phyloP scores from a whole-genome alignment of 441 rosid genomes.

The Bocquillonia castaneifolia region DNA sequence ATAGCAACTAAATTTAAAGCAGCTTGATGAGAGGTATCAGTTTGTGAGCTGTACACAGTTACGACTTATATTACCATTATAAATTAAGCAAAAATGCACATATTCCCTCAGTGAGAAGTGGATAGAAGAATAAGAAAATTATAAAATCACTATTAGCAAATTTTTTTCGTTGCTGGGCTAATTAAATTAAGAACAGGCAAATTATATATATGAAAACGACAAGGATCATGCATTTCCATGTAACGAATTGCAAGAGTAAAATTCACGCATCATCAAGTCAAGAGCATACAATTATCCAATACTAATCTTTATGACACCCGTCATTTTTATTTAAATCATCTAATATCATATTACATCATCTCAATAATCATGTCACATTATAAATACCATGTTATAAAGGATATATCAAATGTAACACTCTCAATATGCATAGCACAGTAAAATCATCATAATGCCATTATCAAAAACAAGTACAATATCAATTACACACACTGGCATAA shows the following conservation, averaged over 20 bases:
- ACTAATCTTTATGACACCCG: too few relatives aligned
- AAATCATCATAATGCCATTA: too few relatives aligned
- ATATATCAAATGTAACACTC: too few relatives aligned
- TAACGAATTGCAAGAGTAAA: neutral
- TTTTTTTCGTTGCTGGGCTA: neutral
- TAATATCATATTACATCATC: too few relatives aligned
- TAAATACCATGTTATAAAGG: too few relatives aligned
- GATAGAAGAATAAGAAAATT: neutral
- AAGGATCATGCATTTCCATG: neutral
- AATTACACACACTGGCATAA: too few relatives aligned
- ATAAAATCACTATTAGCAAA: neutral
- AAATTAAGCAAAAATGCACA: neutral
- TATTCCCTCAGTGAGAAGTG: neutral
- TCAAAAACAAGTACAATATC: too few relatives aligned
- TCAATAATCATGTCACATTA: too few relatives aligned
- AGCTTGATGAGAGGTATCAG: slow-evolving; percentile 68
- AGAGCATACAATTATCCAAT: neutral
- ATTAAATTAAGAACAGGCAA: neutral
- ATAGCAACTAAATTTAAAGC: slow-evolving; percentile 80
- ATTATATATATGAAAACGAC: neutral
- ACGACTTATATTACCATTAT: neutral
- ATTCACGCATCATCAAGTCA: neutral
- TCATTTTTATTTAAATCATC: too few relatives aligned
- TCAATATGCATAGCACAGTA: too few relatives aligned
- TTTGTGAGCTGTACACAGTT: slow-evolving; percentile 36